Conservation (phyloP, 208 protist species). For the Leptomonas pyrrhocoris region DNA sequence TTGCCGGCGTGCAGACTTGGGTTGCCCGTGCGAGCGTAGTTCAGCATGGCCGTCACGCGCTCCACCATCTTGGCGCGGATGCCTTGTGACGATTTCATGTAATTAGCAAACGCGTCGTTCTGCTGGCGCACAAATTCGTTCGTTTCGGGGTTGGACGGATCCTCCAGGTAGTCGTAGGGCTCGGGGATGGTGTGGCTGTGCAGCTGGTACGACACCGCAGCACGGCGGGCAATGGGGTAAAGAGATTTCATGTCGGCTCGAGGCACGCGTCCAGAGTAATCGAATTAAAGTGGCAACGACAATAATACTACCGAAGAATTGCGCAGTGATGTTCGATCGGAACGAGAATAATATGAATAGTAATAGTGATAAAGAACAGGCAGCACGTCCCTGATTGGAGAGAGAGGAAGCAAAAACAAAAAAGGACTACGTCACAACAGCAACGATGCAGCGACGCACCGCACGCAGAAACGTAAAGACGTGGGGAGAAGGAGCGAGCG, state of each 20-base stretch:
- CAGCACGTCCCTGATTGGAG: too few species aligned
- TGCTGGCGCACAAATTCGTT: slow-evolving; percentile 89
- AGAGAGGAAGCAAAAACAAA: too few species aligned
- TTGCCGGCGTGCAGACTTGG: slow-evolving; percentile 60
- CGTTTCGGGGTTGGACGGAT: slow-evolving; percentile 84
- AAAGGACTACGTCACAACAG: too few species aligned
- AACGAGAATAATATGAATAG: too few species aligned
- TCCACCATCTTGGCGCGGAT: slow-evolving; percentile 67
- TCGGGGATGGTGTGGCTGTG: slow-evolving; percentile 81
- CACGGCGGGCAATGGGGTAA: slow-evolving; percentile 69
- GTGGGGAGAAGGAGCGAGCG: too few species aligned
- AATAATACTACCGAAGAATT: too few species aligned
- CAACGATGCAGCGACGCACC: too few species aligned
- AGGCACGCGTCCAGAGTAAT: background rate
- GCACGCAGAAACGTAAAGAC: too few species aligned
- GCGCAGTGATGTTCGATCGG: too few species aligned
- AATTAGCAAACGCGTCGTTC: slow-evolving; percentile 71
- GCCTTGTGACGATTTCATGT: slow-evolving; percentile 59
- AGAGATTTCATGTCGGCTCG: slow-evolving; percentile 33
- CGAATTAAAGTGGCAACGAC: too few species aligned
- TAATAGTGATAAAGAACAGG: too few species aligned
- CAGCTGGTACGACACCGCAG: slow-evolving; percentile 61
- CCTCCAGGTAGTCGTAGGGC: slow-evolving; percentile 94
- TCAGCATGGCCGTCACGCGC: slow-evolving; percentile 50
- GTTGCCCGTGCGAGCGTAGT: slow-evolving; percentile 83